These are phyloP conservation scores for Hypocrella siamensis DNA, from an alignment of 2,329 filamentous ascomycete genomes.

Conservation along the genomic window DNA sequence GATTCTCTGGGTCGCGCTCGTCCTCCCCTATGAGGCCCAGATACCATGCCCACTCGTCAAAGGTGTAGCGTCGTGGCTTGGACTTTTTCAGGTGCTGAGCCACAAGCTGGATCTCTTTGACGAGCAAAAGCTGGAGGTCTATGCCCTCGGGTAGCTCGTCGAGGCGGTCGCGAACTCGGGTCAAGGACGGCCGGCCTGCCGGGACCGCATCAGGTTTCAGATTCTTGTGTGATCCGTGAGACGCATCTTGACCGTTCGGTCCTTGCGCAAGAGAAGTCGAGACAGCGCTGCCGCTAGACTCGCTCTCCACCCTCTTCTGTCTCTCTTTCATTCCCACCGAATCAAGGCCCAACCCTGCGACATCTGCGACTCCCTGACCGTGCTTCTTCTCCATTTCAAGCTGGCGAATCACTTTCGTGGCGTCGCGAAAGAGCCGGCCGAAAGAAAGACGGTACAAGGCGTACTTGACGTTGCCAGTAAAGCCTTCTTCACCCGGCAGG, in stretches of 20 bases:
- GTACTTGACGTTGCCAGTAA: slow-evolving; percentile 28
- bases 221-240: slow-evolving; percentile 4
- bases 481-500: slow-evolving; percentile 37
- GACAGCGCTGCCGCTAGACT: slow-evolving; percentile 1
- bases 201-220: slow-evolving; percentile 1
- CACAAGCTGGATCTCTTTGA: slow-evolving; percentile 53
- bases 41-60: slow-evolving; percentile 78
- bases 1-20: slow-evolving; percentile 33
- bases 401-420: slow-evolving; percentile 1
- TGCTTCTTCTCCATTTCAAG: slow-evolving; percentile 1
- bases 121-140: slow-evolving; percentile 49
- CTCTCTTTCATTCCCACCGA: slow-evolving; percentile 1
- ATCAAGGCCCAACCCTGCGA: slow-evolving; percentile 2
- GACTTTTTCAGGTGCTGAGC: slow-evolving; percentile 43
- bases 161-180: slow-evolving; percentile 19
- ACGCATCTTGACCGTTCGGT: neutral
- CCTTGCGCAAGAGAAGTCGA: neutral
- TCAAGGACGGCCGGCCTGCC: slow-evolving; percentile 15
- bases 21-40: slow-evolving; percentile 60
- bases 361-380: neutral
- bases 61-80: slow-evolving; percentile 51
- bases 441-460: slow-evolving; percentile 24
- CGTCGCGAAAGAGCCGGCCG: slow-evolving; percentile 22
- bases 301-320: neutral
- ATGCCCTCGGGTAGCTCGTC: slow-evolving; percentile 24